Base-by-base conservation (phyloP, 139 green algal genomes). In the Yamagishiella unicocca region DNA sequence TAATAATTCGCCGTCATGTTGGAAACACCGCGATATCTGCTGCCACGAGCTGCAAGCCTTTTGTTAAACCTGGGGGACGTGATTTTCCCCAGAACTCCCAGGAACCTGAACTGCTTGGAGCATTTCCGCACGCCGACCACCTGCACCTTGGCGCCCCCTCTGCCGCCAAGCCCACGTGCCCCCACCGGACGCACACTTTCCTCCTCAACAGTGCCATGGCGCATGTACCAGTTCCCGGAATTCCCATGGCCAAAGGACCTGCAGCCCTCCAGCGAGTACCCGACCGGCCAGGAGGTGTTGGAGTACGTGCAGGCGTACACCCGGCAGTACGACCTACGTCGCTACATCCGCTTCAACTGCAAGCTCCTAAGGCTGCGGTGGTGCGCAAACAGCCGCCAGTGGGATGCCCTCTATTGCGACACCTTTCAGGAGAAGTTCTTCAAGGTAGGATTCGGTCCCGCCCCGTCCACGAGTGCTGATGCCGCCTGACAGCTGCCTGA, bases 171-270 rank as follows among this genome's bases (percentile, higher is more conserved):
- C n/a, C n/a, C n/a, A n/a, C n/a, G n/a, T n/a, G n/a, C n/a, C n/a
- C n/a, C n/a, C n/a, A n/a, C n/a, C n/a, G n/a, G n/a, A n/a, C n/a
- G n/a, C n/a, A n/a, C n/a, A n/a, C n/a, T n/a, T 46, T 33, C 12
- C 17, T 22, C 45, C 6, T 29, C 33, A 12, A 40, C 58, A 75
- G 79, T 85, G 29, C 79, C 79, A 2, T 85, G 61, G 61, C 27
- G 37, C 7, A 54, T 85, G 61, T 85, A 85, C 79, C 58, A 82
- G 58, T 68, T 45, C 27, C 77, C 61, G 2, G 75, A 84, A 43
- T 89, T 84, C 62, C 75, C 64, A 14, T 89, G 85, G 85, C 85
- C 85, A 21, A 46, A 74, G 35, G 61, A 81, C 24, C 45, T 89
- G 37, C 64, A 76, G 79, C 79, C 66, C 29, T 12, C n/a, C 38